phyloP scores from a whole-genome alignment of 768 basidiomycete species.

The Cubamyces sp. region DNA sequence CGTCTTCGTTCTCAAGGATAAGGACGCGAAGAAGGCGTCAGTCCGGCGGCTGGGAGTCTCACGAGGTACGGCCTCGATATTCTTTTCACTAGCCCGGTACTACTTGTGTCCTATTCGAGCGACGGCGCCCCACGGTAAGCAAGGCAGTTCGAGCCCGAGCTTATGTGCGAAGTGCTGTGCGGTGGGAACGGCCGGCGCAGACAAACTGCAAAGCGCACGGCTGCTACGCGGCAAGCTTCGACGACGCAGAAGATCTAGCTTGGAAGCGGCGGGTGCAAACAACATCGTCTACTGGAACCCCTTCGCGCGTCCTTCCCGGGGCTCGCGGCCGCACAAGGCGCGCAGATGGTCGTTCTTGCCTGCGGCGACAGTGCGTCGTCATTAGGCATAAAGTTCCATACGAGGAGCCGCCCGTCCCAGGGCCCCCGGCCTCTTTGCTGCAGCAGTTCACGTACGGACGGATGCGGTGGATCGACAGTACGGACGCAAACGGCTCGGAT shows the following conservation, averaged over 20 bases:
- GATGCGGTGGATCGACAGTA: conserved; percentile 3
- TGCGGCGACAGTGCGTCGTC: conserved; percentile 1
- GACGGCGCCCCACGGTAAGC: too few relatives aligned
- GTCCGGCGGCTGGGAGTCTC: too few relatives aligned
- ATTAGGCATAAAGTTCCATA: not conserved
- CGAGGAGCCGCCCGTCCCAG: too few relatives aligned
- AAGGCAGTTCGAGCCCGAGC: not conserved
- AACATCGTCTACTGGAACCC: too few relatives aligned
- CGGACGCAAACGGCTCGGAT: too few relatives aligned
- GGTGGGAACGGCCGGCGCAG: not conserved
- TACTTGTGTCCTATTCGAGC: not conserved
- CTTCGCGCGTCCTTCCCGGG: too few relatives aligned
- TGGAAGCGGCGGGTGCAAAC: not conserved
- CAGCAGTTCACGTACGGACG: not conserved
- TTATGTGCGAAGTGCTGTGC: not conserved
- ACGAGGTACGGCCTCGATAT: not conserved
- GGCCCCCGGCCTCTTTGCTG: too few relatives aligned
- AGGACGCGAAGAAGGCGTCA: not conserved
- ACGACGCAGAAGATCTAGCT: not conserved
- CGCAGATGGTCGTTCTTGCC: not conserved
- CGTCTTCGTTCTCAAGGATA: not conserved
- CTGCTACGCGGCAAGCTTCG: not conserved
- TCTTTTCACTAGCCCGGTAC: not conserved
- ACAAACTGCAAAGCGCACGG: too few relatives aligned
- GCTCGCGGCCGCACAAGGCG: not conserved